Evolutionary conservation across 768 basidiomycete species (phyloP).

Genomic region (Collybia sp.): DNA sequence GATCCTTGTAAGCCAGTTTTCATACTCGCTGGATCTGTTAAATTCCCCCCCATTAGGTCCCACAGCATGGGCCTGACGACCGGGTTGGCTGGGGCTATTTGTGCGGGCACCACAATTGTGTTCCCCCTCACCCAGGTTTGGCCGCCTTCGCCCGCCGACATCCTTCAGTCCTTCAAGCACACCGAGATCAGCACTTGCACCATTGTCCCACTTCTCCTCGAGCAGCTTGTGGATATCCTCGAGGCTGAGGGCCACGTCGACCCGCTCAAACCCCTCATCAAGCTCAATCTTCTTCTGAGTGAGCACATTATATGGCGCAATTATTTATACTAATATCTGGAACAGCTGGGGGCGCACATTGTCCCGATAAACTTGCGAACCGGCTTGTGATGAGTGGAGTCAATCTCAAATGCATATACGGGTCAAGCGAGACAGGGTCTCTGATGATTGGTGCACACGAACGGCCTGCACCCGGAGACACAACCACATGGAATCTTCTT

Average conservation of each 20-base stretch:
- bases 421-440: slow-evolving; percentile 8
- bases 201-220: slow-evolving; percentile 7
- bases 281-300: slow-evolving; percentile 6
- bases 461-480: neutral
- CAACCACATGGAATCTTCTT: slow-evolving; percentile 4
- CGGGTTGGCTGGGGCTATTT: slow-evolving; percentile 7
- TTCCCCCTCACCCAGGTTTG: slow-evolving; percentile 8
- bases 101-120: slow-evolving; percentile 8
- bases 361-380: slow-evolving; percentile 5
- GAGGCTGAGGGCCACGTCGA: neutral
- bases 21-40: neutral
- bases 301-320: too few species aligned
- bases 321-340: neutral
- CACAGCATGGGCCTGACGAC: slow-evolving; percentile 9
- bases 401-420: slow-evolving; percentile 7
- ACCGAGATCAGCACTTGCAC: slow-evolving; percentile 5
- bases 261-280: neutral
- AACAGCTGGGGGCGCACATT: slow-evolving; percentile 10
- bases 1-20: slow-evolving; percentile 5
- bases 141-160: slow-evolving; percentile 10
- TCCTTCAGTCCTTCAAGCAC: slow-evolving; percentile 4
- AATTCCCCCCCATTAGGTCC: slow-evolving; percentile 4
- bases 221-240: slow-evolving; percentile 4
- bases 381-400: slow-evolving; percentile 4
- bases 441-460: slow-evolving; percentile 10